phyloP scores from a whole-genome alignment of 495 filamentous ascomycete species.

The Antarctomyces pellizariae region DNA sequence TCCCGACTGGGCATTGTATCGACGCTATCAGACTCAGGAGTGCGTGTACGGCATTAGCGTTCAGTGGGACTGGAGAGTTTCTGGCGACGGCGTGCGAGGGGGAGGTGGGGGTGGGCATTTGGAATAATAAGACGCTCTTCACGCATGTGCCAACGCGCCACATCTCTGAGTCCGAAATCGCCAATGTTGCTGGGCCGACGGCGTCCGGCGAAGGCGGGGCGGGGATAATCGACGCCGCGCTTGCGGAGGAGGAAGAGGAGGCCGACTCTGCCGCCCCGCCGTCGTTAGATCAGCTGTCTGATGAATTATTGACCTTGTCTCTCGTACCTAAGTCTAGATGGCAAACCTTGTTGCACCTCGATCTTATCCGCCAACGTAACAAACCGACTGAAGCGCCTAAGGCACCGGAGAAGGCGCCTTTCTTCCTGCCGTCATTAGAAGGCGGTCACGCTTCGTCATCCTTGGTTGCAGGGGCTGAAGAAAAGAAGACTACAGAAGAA shows the following conservation, averaged over 20 bases:
- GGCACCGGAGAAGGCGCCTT: conserved; percentile 79
- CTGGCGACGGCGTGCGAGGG: conserved; percentile 72
- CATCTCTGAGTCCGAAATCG: conserved; percentile 51
- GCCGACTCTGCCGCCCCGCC: conserved; percentile 20
- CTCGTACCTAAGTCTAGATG: conserved; percentile 73
- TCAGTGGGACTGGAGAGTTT: conserved; percentile 77
- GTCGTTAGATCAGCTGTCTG: conserved; percentile 47
- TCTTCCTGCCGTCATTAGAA: conserved; percentile 64
- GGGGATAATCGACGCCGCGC: conserved; percentile 45
- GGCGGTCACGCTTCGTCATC: conserved; percentile 12
- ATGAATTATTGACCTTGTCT: conserved; percentile 66
- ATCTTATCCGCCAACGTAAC: conserved; percentile 76
- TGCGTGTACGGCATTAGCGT: conserved; percentile 60
- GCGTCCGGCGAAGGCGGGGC: conserved; percentile 67
- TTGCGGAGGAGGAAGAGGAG: conserved; percentile 28
- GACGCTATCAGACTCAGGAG: conserved; percentile 59
- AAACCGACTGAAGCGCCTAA: conserved; percentile 84
- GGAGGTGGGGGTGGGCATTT: conserved; percentile 71
- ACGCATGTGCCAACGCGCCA: conserved; percentile 63
- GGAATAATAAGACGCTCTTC: conserved; percentile 84
- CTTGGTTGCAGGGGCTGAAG: conserved; percentile 4
- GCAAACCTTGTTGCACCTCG: conserved; percentile 82
- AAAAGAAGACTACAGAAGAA: conserved; percentile 18
- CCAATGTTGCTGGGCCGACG: conserved; percentile 35
- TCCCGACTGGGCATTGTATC: conserved; percentile 85